These are phyloP conservation scores for Pseudozyma tsukubaensis DNA, from an alignment of 1,284 basidiomycete genomes.

Conservation along the genomic window DNA sequence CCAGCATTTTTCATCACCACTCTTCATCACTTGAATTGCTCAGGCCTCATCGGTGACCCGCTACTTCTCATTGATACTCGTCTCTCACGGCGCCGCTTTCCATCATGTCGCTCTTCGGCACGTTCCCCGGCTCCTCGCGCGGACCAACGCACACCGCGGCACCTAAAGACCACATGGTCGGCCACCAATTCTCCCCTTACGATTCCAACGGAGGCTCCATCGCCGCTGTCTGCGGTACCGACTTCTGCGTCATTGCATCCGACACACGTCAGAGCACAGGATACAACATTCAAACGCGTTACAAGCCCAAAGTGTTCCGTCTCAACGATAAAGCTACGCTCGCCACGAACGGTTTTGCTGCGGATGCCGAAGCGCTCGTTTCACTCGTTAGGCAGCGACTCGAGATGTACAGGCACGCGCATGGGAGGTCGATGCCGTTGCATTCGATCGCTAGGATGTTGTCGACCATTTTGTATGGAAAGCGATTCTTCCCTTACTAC, in stretches of 20 bases:
- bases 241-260: constrained; percentile 68
- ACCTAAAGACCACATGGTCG: constrained; percentile 51
- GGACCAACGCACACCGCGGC: constrained; percentile 22
- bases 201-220: constrained; percentile 67
- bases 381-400: constrained; percentile 60
- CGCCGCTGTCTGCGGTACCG: constrained; percentile 64
- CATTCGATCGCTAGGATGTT: constrained; percentile 67
- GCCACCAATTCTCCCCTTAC: constrained; percentile 67
- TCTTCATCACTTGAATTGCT: not conserved
- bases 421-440: constrained; percentile 66
- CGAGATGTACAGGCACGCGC: constrained; percentile 65
- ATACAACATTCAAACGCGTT: constrained; percentile 68
- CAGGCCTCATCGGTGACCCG: not conserved
- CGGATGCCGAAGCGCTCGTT: constrained; percentile 67
- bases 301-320: constrained; percentile 69
- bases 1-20: not conserved
- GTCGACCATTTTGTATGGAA: constrained; percentile 66
- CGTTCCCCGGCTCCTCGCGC: constrained; percentile 45
- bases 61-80: not conserved
- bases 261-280: constrained; percentile 66
- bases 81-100: not conserved
- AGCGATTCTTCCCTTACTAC: constrained; percentile 69
- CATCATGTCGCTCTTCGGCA: constrained; percentile 47
- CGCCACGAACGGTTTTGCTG: constrained; percentile 66
- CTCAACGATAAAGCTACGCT: constrained; percentile 67